Evolutionary conservation across 371 early-diverging fungal species (phyloP).

Genomic region (Mortierella polycephala): DNA sequence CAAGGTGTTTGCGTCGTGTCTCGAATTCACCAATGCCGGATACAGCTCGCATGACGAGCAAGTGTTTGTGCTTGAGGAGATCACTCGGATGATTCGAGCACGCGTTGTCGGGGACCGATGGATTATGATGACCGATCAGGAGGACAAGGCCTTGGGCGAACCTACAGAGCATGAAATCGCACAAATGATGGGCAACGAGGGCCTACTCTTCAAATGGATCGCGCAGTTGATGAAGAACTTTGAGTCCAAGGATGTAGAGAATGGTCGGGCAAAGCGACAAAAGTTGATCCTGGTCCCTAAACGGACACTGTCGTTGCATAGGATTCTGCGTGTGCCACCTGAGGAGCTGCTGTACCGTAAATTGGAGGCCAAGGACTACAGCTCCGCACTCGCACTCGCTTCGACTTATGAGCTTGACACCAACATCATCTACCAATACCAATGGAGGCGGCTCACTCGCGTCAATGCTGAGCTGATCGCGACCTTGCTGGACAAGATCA

Average conservation of each 20-base stretch:
- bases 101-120: slow-evolving; percentile 53
- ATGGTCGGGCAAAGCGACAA: slow-evolving; percentile 28
- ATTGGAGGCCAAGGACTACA: slow-evolving; percentile 62
- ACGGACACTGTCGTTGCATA: slow-evolving; percentile 50
- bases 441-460: slow-evolving; percentile 61
- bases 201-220: slow-evolving; percentile 47
- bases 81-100: slow-evolving; percentile 57
- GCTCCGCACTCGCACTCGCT: slow-evolving; percentile 73
- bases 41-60: slow-evolving; percentile 46
- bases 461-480: slow-evolving; percentile 57
- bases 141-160: slow-evolving; percentile 54
- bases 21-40: slow-evolving; percentile 54
- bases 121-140: slow-evolving; percentile 55
- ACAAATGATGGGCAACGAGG: slow-evolving; percentile 48
- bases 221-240: slow-evolving; percentile 39
- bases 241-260: slow-evolving; percentile 14
- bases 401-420: slow-evolving; percentile 64
- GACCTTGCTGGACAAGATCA: slow-evolving; percentile 62
- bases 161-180: slow-evolving; percentile 50
- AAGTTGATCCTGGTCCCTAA: slow-evolving; percentile 51
- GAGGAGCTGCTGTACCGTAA: slow-evolving; percentile 57
- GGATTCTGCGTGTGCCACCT: slow-evolving; percentile 55
- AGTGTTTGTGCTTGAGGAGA: slow-evolving; percentile 55
- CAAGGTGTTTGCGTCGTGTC: slow-evolving; percentile 49
- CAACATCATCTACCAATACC: slow-evolving; percentile 72